Base-by-base conservation (phyloP, 1,139 yeast genomes). In the Pichia sp. region DNA sequence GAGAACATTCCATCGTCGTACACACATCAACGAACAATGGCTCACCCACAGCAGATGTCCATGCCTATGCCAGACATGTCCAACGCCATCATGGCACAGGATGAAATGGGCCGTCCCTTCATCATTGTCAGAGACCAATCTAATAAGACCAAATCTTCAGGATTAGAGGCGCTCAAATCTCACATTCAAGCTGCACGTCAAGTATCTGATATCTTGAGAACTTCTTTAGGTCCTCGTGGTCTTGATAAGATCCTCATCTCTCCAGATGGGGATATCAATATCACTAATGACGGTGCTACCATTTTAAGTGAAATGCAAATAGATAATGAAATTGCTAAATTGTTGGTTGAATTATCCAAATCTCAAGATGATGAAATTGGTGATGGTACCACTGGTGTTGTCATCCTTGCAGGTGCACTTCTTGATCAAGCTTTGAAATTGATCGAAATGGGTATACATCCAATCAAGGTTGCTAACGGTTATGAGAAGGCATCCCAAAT, bases 341-440 rank as follows among this genome's bases (percentile, higher is more conserved):
- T 93, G 46, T 67, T 93, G 55, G 99, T 91, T 27, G 96, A 93
- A 64, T 72, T 93, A 50, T 85, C 96, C 24, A 83, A 77, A 60
- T 85, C 96, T 18, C 99, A 93, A 66, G 99, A 93, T 60, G 96
- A 91, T 56, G 98, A 93, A 64, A 87, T 93, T 54, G 99, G 99
- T 39, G 99, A 93, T 58, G 99, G 99, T 56, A 93, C 99, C 28
- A 93, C 99, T 4, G 98, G 98, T 53, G 99, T 93, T 23, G 98
- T 91, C 40, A 97, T 93, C 1, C 67, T 93, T 36, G 97, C 98
- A 2, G 85, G 95, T 50, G 94, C 97, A 2, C 67, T 93, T 48
- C 69, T 93, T 42, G 98, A 91, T 58, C 96, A 91, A 64, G 96
- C 98, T 2, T 64, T 83, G 40, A 97, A 87, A 57, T 73, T 93